Conservation (phyloP, 225 moss, liverwort and hornwort genomes). For the Bryum argenteum region DNA sequence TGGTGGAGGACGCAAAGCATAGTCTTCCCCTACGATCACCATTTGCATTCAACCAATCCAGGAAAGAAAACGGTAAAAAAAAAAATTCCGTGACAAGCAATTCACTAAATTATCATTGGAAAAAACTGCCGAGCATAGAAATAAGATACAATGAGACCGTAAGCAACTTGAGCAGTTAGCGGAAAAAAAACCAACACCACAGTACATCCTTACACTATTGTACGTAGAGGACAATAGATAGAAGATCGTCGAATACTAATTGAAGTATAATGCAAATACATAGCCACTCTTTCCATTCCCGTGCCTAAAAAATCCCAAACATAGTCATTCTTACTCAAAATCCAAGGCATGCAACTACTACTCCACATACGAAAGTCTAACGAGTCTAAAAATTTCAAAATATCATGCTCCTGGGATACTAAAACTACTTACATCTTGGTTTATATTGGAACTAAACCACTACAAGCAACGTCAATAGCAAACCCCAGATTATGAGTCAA, state of each 20-base stretch:
- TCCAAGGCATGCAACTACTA: too few relatives aligned
- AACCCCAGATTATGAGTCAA: too few relatives aligned
- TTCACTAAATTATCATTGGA: neutral
- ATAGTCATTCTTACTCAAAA: too few relatives aligned
- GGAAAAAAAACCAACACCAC: constrained; percentile 13
- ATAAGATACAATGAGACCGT: neutral
- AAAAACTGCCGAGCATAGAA: constrained; percentile 4
- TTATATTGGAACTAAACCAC: too few relatives aligned
- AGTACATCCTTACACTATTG: neutral
- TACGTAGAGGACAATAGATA: constrained; percentile 11
- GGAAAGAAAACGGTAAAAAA: constrained; percentile 11
- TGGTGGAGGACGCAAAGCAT: constrained; percentile 93
- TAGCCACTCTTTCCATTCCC: too few relatives aligned
- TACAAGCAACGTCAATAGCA: too few relatives aligned
- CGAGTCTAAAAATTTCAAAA: too few relatives aligned
- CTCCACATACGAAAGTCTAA: too few relatives aligned
- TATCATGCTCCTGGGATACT: too few relatives aligned
- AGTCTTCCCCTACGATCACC: constrained; percentile 96
- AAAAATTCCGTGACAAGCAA: constrained; percentile 1
- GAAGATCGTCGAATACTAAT: neutral
- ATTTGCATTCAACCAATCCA: constrained; percentile 49
- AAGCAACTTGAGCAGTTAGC: constrained; percentile 6
- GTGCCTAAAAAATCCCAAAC: too few relatives aligned
- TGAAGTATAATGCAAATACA: too few relatives aligned
- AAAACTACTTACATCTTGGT: too few relatives aligned